Conservation (phyloP, 345 rosid genomes). For the Carallia brachiata region DNA sequence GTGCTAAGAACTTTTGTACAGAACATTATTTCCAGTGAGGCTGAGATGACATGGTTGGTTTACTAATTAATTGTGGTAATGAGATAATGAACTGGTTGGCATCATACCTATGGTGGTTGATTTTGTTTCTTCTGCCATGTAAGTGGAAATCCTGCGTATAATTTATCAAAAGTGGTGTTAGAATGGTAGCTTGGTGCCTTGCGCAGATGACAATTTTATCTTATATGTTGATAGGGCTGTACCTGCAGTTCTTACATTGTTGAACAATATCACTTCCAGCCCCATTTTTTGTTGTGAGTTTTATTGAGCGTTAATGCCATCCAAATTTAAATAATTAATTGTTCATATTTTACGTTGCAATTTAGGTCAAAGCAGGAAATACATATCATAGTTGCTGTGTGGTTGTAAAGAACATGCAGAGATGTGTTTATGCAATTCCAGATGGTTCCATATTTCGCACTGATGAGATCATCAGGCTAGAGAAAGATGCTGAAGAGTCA, state of each 20-base stretch:
- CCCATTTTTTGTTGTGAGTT: background rate
- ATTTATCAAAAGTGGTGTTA: no score
- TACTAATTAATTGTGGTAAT: background rate
- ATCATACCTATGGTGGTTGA: background rate
- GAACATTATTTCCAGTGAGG: background rate
- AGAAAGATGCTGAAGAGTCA: slow-evolving; percentile 71
- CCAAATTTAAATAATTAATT: background rate
- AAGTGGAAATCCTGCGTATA: no score
- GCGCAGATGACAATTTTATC: no score
- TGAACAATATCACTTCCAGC: no score
- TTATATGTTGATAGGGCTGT: no score
- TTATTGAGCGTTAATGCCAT: background rate
- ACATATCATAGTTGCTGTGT: slow-evolving; percentile 80
- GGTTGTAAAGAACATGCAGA: slow-evolving; percentile 75
- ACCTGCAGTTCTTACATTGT: no score
- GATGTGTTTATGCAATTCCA: slow-evolving; percentile 91
- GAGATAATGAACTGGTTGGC: background rate
- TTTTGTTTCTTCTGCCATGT: no score
- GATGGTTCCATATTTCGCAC: slow-evolving; percentile 51
- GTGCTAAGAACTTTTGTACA: background rate
- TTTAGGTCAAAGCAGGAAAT: slow-evolving; percentile 79
- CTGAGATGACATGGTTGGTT: no score
- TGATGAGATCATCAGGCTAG: slow-evolving; percentile 59
- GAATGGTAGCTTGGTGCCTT: no score
- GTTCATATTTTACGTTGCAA: slow-evolving; percentile 13